Base-by-base conservation (phyloP, 1,284 basidiomycete species). In the Trichosporon inkin region DNA sequence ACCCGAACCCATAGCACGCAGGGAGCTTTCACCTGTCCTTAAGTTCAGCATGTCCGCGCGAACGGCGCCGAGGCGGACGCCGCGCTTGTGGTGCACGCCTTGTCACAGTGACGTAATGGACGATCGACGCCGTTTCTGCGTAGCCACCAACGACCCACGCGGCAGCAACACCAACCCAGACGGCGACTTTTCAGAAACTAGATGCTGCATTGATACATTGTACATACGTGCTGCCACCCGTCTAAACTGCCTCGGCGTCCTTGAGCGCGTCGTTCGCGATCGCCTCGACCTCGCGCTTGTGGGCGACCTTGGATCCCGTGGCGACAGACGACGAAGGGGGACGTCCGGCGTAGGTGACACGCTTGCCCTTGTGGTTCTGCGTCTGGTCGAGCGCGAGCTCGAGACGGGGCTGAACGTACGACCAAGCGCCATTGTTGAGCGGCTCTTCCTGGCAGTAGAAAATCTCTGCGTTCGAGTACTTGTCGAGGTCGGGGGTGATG, bases 401-500 rank as follows among this genome's bases (percentile, higher is more conserved):
- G 71, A 93, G 87, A 60, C 92, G 86, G 32, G 93, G 92, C 53
- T 89, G 90, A 60, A 96, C 85, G 72, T 98, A 95, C 39, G 87
- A 28, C 36, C 17, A 39, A n/a, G 39, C 88, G 68, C 92, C 92
- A 69, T 90, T 91, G 82, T 97, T 97, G 64, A 96, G 78, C 6
- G 92, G 92, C 78, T 79, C 77, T 62, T 87, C 87, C 81, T 97
- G 94, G 71, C 88, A 90, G 90, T 92, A 97, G 56, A 92, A 81
- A 44, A 96, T 77, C 67, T 90, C 88, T 28, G 93, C 91, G 76
- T 99, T 96, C 65, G 93, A 91, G 82, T 97, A 99, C 80, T 87
- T 87, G 82, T 99, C 95, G 38, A 97, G 83, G 76, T 94, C 89
- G n/a, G n/a, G n/a, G n/a, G n/a, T n/a, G n/a, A n/a, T n/a, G n/a